Percentiles rank a stretch among this genome's conserved stretches.
Conservation (phyloP, 495 filamentous ascomycete genomes). For the Xylaria castorea region DNA sequence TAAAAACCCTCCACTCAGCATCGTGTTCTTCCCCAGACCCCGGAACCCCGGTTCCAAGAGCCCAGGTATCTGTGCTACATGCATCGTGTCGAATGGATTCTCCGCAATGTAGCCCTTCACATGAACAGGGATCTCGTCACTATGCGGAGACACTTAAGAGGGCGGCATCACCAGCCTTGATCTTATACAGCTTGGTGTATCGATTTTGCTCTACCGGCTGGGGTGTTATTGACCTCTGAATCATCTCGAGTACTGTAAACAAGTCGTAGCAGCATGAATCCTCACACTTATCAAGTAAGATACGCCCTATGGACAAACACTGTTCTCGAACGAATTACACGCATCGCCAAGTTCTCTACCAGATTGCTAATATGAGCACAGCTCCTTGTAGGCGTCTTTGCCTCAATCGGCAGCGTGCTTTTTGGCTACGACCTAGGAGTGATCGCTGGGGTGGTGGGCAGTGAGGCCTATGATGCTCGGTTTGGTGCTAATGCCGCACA, state of each 20-base stretch:
- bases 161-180: neutral
- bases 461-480: slow-evolving; percentile 54
- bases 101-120: neutral
- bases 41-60: neutral
- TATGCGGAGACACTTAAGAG: slow-evolving; percentile 16
- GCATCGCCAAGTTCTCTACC: slow-evolving; percentile 29
- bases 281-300: slow-evolving; percentile 42
- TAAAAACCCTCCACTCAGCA: slow-evolving; percentile 27
- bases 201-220: neutral
- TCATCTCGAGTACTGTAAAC: neutral
- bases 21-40: neutral
- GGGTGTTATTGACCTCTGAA: neutral
- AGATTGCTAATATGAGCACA: slow-evolving; percentile 33
- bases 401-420: slow-evolving; percentile 66
- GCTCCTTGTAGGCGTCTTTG: slow-evolving; percentile 69
- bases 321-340: neutral
- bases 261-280: slow-evolving; percentile 33
- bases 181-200: neutral
- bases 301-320: neutral
- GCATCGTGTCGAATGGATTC: neutral
- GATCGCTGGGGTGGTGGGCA: slow-evolving; percentile 65
- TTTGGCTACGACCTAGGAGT: slow-evolving; percentile 65
- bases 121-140: neutral
- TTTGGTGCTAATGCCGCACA: slow-evolving; percentile 62
- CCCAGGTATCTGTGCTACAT: neutral